Percentiles rank a stretch among this genome's conserved stretches.
Conservation (phyloP, 1,284 basidiomycete genomes). For the Tilletia horrida region DNA sequence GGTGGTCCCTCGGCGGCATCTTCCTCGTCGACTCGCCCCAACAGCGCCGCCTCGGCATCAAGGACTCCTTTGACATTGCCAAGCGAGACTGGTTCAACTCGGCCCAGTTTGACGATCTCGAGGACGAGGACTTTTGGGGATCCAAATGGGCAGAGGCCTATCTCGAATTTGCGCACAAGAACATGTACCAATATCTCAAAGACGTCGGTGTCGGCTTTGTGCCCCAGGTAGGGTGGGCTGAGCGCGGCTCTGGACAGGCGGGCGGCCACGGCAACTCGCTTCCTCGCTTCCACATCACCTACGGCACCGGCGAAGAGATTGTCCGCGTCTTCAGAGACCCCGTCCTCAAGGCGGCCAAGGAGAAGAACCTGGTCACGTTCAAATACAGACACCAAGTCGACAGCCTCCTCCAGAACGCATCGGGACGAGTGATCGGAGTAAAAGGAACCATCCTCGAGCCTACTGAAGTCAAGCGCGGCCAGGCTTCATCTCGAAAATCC, state of each 20-base stretch:
- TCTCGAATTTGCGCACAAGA: constrained; percentile 22
- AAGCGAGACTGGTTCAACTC: constrained; percentile 26
- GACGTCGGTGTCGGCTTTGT: constrained; percentile 22
- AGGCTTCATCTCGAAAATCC: constrained; percentile 19
- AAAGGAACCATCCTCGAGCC: constrained; percentile 21
- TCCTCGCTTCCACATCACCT: constrained; percentile 28
- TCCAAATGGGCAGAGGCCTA: constrained; percentile 25
- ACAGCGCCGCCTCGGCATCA: constrained; percentile 26
- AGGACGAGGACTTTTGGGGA: constrained; percentile 25
- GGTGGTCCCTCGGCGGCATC: constrained; percentile 29
- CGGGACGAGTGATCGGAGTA: constrained; percentile 22
- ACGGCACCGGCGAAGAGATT: constrained; percentile 26
- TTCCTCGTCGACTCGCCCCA: constrained; percentile 27
- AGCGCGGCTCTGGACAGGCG: constrained; percentile 23
- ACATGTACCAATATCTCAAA: constrained; percentile 23
- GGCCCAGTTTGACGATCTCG: constrained; percentile 22
- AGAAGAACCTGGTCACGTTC: constrained; percentile 26
- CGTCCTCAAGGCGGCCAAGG: constrained; percentile 21
- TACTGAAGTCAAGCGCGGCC: constrained; percentile 19
- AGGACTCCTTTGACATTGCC: constrained; percentile 25
- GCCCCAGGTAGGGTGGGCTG: constrained; percentile 26
- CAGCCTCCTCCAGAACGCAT: constrained; percentile 15
- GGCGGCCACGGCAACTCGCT: constrained; percentile 26
- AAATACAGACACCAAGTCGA: constrained; percentile 26
- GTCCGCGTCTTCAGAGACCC: constrained; percentile 26